Base-by-base conservation (phyloP, 495 filamentous ascomycete species). In the Penicillium arizonense region DNA sequence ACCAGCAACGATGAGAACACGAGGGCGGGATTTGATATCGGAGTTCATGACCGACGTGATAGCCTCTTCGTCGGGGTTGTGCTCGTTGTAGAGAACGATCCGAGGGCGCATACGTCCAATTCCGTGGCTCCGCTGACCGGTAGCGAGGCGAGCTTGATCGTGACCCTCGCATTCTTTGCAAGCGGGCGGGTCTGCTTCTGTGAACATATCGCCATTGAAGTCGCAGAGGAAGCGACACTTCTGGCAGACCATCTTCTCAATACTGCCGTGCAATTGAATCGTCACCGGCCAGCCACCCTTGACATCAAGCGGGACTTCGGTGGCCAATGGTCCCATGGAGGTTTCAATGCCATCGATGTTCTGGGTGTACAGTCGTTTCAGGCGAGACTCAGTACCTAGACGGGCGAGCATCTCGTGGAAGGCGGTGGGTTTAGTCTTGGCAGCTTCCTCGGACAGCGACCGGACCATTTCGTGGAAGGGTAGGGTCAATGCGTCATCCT, bases 381-480 rank as follows among this genome's bases (percentile, higher is more conserved):
- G 76, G 3, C 94, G 89, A 38, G 86, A 89, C 68, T 97, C 90
- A 33, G 87, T 78, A n/a, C 92, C 89, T 11, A 98, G 75, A 4
- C 88, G 91, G 35, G 95, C 94, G 26, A 98, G 80, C 74, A 98
- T 82, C 66, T 96, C 87, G 75, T 98, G 94, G 65, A 98, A 98
- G 12, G 83, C 77, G 23, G 94, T 97, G 12, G 94, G 91, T 47
- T 86, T 72, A 32, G 91, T 90, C 40, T 82, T 79, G 54, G 82
- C 79, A 11, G 86, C 89, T 66, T 89, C 74, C 37, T 86, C 74
- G 28, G 91, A 90, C 50, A 97, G 80, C 62, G 87, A 83, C 60
- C 92, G 88, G 50, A 98, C 90, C 92, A 98, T 96, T 64, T 86
- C 85, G 69, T 97, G 95, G 76, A 98, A 98, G 3, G 86, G 87